Percentiles rank a stretch among this genome's conserved stretches.
These are phyloP conservation scores for Globisporangium abappressorium DNA, from an alignment of 352 stramenopile genomes.

Conservation along the genomic window DNA sequence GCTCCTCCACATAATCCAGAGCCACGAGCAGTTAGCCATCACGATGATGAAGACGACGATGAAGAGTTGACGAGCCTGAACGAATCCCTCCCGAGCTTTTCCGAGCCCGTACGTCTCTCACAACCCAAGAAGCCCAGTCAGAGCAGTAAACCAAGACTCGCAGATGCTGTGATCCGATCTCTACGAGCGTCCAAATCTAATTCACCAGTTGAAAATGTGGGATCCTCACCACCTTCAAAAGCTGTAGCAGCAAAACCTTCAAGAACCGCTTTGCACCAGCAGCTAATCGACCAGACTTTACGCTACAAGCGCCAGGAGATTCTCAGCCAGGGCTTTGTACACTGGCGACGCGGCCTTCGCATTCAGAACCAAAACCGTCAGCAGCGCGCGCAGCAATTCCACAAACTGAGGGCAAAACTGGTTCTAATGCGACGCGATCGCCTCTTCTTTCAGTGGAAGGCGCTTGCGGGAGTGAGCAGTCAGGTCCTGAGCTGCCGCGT, in stretches of 20 bases:
- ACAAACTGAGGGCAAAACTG: conserved; percentile 20
- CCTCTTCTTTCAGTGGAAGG: conserved; percentile 38
- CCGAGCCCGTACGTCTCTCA: conserved; percentile 21
- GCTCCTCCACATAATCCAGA: neutral
- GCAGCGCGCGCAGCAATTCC: conserved; percentile 27
- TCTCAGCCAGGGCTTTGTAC: conserved; percentile 37
- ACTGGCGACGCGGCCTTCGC: conserved; percentile 52
- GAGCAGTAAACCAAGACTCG: neutral
- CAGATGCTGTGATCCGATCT: neutral
- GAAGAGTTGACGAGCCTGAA: conserved; percentile 12
- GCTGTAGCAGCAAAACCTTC: neutral
- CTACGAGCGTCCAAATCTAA: neutral
- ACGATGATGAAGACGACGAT: conserved; percentile 9
- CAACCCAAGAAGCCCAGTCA: neutral
- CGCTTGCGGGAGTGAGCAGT: conserved; percentile 17
- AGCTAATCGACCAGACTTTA: conserved; percentile 59
- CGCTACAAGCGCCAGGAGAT: conserved; percentile 37
- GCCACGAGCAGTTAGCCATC: neutral
- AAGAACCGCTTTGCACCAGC: conserved; percentile 45
- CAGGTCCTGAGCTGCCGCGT: conserved; percentile 40
- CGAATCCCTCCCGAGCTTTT: conserved; percentile 36
- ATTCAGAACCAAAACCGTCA: conserved; percentile 45
- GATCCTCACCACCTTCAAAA: neutral
- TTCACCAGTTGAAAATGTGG: neutral
- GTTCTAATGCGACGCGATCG: conserved; percentile 29